phyloP scores from a whole-genome alignment of 129 eudicot species.

The Saposhnikovia divaricata region DNA sequence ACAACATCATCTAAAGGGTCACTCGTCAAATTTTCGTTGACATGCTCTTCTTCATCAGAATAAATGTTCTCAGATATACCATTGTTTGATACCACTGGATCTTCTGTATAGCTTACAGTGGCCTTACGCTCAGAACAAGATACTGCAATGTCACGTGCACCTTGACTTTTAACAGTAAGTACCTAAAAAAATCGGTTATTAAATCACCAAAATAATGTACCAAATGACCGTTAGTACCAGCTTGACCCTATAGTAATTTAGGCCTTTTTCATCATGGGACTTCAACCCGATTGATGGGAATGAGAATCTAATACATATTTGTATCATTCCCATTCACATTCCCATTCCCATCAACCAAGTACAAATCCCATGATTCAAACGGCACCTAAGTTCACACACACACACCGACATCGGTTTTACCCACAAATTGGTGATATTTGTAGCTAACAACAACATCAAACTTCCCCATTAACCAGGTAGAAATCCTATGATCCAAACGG shows the following conservation, averaged over 20 bases:
- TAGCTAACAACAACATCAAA: no score
- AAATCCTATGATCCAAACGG: no score
- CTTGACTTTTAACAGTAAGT: constrained; percentile 30
- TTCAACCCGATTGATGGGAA: no score
- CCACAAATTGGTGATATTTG: no score
- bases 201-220: background rate
- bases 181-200: constrained; percentile 23
- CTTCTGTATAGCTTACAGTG: constrained; percentile 27
- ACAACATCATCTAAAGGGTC: constrained; percentile 28
- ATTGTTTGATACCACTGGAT: constrained; percentile 33
- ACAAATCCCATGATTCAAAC: no score
- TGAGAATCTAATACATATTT: no score
- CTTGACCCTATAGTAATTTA: background rate
- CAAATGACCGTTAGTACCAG: background rate
- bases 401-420: no score
- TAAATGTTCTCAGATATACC: constrained; percentile 28
- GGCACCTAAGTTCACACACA: no score
- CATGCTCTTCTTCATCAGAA: constrained; percentile 29
- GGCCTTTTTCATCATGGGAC: no score
- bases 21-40: constrained; percentile 25
- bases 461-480: no score
- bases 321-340: no score
- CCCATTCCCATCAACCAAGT: no score
- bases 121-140: constrained; percentile 32
- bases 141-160: constrained; percentile 36